Conservation (phyloP, 306 rosid species). For the Dalbergia oliveri region DNA sequence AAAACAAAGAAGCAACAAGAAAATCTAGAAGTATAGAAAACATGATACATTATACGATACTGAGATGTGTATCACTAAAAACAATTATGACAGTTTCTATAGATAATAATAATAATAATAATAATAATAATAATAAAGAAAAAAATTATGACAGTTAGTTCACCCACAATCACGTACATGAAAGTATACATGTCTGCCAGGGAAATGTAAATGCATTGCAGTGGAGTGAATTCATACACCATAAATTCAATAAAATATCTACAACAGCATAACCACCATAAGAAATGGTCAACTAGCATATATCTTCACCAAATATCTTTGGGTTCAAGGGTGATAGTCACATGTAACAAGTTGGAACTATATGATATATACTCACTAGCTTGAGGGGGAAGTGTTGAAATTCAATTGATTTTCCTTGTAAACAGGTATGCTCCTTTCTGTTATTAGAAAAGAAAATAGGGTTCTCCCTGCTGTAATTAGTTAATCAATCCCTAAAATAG, state of each 20-base stretch:
- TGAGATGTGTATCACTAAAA: neutral
- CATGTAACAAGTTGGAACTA: too few relatives aligned
- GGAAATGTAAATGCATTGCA: too few relatives aligned
- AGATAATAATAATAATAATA: too few relatives aligned
- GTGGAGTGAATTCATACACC: neutral
- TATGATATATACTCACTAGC: too few relatives aligned
- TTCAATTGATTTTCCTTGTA: too few relatives aligned
- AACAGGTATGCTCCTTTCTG: neutral
- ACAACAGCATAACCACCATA: conserved; percentile 7
- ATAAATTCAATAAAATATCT: conserved; percentile 13
- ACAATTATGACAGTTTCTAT: neutral
- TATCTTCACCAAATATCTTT: too few relatives aligned
- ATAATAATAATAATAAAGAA: too few relatives aligned
- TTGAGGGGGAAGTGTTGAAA: too few relatives aligned
- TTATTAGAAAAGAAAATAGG: neutral
- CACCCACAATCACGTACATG: conserved; percentile 3
- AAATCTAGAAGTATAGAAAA: neutral
- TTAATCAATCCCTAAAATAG: neutral
- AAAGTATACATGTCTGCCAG: conserved; percentile 13
- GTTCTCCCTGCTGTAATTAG: neutral
- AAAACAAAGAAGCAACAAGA: neutral
- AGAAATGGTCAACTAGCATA: neutral
- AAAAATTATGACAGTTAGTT: neutral
- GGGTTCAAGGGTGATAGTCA: too few relatives aligned
- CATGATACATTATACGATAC: too few relatives aligned